Evolutionary conservation across 2,329 filamentous ascomycete genomes (phyloP).

Genomic region (Dendryphion nanum): DNA sequence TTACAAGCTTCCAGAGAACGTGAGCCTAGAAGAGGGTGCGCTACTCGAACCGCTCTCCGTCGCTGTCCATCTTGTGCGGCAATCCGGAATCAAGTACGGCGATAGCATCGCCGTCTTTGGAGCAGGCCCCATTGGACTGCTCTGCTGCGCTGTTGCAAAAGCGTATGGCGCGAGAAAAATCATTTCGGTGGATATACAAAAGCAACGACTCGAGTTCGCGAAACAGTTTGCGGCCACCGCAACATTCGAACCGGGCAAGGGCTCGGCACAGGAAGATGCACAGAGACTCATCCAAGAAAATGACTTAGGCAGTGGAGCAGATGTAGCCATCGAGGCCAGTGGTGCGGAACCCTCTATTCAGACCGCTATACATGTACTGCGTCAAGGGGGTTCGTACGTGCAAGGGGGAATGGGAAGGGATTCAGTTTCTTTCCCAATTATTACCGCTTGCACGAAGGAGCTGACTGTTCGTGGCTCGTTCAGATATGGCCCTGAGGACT

Average conservation of each 20-base stretch:
- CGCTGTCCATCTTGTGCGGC: slow-evolving; percentile 17
- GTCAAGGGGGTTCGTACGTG: neutral
- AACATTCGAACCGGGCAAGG: neutral
- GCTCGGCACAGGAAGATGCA: neutral
- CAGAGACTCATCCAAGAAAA: neutral
- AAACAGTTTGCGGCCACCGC: neutral
- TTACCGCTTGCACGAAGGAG: neutral
- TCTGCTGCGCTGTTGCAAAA: slow-evolving; percentile 20
- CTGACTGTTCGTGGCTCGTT: neutral
- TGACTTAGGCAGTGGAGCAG: neutral
- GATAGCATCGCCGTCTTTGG: slow-evolving; percentile 18
- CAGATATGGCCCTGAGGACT: neutral
- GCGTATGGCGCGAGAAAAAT: slow-evolving; percentile 16
- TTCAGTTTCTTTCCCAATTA: neutral
- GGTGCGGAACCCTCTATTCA: neutral
- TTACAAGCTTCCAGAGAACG: slow-evolving; percentile 22
- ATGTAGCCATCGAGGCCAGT: neutral
- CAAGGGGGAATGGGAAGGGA: neutral
- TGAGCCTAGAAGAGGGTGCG: slow-evolving; percentile 23
- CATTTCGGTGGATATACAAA: neutral
- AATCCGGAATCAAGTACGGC: neutral
- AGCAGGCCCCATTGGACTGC: slow-evolving; percentile 22
- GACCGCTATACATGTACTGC: neutral
- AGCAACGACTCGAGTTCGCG: neutral
- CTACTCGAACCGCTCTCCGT: slow-evolving; percentile 26